Conservation (phyloP, 1,284 basidiomycete species). For the Fomitopsis pinicola region DNA sequence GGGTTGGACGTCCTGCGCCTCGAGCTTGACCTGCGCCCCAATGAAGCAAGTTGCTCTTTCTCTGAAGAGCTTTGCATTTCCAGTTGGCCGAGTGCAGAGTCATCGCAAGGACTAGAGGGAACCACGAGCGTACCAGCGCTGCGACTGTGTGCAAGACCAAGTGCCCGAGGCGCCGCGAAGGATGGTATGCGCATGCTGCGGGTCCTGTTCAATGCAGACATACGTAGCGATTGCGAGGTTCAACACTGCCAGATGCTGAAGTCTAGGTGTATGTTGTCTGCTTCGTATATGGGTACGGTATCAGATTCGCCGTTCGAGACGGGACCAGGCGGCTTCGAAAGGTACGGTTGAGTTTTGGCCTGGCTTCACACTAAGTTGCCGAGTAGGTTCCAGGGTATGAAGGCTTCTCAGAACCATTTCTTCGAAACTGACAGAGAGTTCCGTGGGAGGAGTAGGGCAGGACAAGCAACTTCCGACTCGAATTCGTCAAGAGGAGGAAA, state of each 20-base stretch:
- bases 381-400: no score
- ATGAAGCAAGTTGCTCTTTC: not conserved
- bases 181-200: not conserved
- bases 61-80: not conserved
- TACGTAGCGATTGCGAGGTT: not conserved
- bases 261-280: not conserved
- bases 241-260: not conserved
- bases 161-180: not conserved
- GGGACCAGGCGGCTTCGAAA: no score
- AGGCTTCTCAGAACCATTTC: no score
- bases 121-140: not conserved
- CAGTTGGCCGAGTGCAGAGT: not conserved
- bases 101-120: not conserved
- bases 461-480: no score
- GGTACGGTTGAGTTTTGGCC: no score
- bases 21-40: not conserved
- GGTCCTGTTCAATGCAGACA: not conserved
- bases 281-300: no score
- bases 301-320: no score
- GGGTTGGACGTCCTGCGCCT: not conserved
- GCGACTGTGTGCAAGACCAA: not conserved
- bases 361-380: no score
- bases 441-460: no score
- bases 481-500: no score
- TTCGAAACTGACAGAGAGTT: no score